Base-by-base conservation (phyloP, 352 stramenopile genomes). In the Plasmopara muralis region DNA sequence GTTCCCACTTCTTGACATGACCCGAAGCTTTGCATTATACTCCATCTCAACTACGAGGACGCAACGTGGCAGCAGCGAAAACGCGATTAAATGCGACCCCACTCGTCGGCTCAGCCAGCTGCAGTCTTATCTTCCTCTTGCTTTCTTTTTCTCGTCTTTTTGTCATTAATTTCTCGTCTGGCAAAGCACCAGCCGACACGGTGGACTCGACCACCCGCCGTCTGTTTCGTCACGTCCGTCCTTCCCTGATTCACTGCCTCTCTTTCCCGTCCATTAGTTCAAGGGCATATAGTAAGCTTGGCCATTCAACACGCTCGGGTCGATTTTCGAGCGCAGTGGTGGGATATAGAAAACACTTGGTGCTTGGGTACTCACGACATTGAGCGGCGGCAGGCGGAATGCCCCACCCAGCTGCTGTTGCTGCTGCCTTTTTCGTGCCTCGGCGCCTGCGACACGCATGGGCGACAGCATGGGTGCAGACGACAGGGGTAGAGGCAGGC, bases 271-370 rank as follows among this genome's bases (percentile, higher is more conserved):
- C 39, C 30, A 16, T 55, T 82, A 89, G 60, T 81, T 80, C 15
- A 53, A 77, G 16, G 70, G 50, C 1, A 68, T 69, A 47, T 72
- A 79, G 55, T 86, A 77, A 8, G 64, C 56, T 46, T 60, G 67
- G 15, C 60, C 62, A 25, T 14, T 62, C 44, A 89, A 64, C 45
- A 89, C 74, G 47, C 61, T 87, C 28, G 79, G 79, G 39, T 87
- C 74, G 48, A 89, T 82, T 69, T 89, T 89, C 18, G 79, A 85
- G 25, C 79, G 76, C 35, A 89, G 65, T n/a, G 79, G 79, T 10
- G 79, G 79, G 56, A 89, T 89, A 31, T 73, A 69, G 47, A 78
- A 77, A 14, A 69, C 66, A 43, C 55, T 64, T 20, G 60, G 57
- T 12, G 53, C 39, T 30, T 72, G 60, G 25, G 55, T 60, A 37